phyloP scores from a whole-genome alignment of 305 asterid genomes.

The Striga hermonthica region DNA sequence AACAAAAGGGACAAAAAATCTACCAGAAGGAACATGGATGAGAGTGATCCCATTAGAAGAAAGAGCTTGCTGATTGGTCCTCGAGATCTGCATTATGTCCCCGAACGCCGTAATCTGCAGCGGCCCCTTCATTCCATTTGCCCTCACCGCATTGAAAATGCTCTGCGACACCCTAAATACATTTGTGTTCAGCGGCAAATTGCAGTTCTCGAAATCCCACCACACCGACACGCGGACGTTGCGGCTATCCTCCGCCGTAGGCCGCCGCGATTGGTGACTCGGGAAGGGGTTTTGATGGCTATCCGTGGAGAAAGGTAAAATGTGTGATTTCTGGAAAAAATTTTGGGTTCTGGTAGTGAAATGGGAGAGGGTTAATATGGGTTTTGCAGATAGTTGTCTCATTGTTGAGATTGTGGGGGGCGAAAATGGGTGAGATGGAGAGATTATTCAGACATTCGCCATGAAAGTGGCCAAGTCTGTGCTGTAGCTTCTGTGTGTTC shows the following conservation, averaged over 20 bases:
- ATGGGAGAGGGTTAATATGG: constrained; percentile 36
- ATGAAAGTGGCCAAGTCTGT: constrained; percentile 17
- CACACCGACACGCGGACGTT: constrained; percentile 81
- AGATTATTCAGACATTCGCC: neutral
- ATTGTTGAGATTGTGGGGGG: constrained; percentile 26
- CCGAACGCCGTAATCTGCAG: constrained; percentile 90
- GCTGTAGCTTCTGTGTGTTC: no score
- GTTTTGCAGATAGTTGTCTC: constrained; percentile 37
- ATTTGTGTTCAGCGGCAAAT: constrained; percentile 50
- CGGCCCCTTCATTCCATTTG: constrained; percentile 83
- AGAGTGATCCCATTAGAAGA: constrained; percentile 84
- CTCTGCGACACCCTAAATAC: constrained; percentile 62
- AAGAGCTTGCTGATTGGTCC: constrained; percentile 78
- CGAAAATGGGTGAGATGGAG: constrained; percentile 13
- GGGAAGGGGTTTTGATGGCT: constrained; percentile 27
- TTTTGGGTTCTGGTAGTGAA: constrained; percentile 30
- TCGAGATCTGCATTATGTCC: constrained; percentile 72
- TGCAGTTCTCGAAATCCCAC: constrained; percentile 98
- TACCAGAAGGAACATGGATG: constrained; percentile 80
- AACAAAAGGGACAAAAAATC: neutral
- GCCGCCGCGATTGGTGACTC: constrained; percentile 46
- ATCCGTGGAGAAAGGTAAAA: constrained; percentile 36
- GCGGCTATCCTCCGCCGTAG: constrained; percentile 64
- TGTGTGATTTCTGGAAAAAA: constrained; percentile 31
- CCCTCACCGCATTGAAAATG: constrained; percentile 70